Conservation (phyloP, 805 yeast species). For the Teunomyces kruisii region DNA sequence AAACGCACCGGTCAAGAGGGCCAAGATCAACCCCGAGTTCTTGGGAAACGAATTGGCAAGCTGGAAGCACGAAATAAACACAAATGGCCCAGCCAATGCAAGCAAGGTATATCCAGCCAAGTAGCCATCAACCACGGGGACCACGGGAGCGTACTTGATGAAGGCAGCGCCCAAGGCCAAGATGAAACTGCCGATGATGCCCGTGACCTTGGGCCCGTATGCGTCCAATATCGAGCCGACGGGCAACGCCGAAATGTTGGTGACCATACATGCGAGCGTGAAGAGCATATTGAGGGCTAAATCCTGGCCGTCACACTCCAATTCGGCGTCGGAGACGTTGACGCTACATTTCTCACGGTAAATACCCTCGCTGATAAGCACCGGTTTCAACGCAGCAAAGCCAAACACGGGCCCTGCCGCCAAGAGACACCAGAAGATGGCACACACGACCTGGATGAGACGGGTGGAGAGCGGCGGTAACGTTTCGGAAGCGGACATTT, state of each 20-base stretch:
- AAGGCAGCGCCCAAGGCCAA: conserved; percentile 55
- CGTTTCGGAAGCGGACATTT: not conserved
- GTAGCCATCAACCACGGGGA: conserved; percentile 57
- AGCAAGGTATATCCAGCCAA: conserved; percentile 69
- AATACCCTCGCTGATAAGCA: conserved; percentile 47
- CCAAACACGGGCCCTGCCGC: conserved; percentile 62
- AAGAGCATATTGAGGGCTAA: conserved; percentile 78
- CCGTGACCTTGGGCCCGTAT: conserved; percentile 79
- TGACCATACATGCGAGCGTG: conserved; percentile 81
- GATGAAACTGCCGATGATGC: conserved; percentile 66
- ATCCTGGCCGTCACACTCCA: conserved; percentile 74
- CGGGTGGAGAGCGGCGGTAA: conserved; percentile 11
- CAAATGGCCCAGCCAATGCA: conserved; percentile 94
- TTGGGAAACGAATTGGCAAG: conserved; percentile 59
- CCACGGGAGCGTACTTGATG: conserved; percentile 38
- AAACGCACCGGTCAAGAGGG: conserved; percentile 72
- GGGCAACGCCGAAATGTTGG: conserved; percentile 78
- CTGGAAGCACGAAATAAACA: conserved; percentile 86
- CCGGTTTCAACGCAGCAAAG: conserved; percentile 59
- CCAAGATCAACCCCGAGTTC: conserved; percentile 30
- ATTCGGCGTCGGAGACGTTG: conserved; percentile 9
- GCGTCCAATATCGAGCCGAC: conserved; percentile 80
- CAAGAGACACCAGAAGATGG: conserved; percentile 53
- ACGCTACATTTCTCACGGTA: conserved; percentile 43
- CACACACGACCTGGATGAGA: conserved; percentile 44